phyloP scores from a whole-genome alignment of 176 grass and related monocot genomes.

The Coix lacrymajobi region DNA sequence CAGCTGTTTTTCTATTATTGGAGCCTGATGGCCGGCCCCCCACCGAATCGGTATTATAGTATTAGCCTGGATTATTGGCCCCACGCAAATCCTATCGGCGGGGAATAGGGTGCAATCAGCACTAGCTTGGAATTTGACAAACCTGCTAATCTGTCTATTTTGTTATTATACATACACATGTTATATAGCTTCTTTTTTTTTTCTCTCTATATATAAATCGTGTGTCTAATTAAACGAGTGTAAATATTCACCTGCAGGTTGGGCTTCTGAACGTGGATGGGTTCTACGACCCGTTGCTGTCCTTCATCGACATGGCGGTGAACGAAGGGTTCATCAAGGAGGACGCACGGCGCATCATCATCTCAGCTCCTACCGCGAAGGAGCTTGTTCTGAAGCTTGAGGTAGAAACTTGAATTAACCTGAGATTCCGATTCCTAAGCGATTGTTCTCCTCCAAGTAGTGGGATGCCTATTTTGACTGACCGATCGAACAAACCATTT shows the following conservation, averaged over 20 bases:
- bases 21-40: neutral
- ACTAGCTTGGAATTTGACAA: neutral
- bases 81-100: neutral
- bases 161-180: neutral
- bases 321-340: constrained; percentile 78
- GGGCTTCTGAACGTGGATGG: constrained; percentile 91
- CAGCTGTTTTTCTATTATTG: constrained; percentile 3
- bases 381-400: constrained; percentile 79
- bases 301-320: constrained; percentile 86
- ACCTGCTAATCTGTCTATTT: neutral
- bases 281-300: constrained; percentile 77
- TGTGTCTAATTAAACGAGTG: neutral
- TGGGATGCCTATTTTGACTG: neutral
- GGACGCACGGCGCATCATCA: constrained; percentile 61
- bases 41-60: constrained; percentile 4
- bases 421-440: neutral
- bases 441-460: neutral
- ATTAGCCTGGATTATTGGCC: constrained; percentile 9
- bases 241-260: constrained; percentile 44
- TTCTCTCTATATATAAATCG: no score
- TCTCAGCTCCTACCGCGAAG: constrained; percentile 68
- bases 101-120: neutral
- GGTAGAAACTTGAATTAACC: constrained; percentile 13
- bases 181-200: neutral
- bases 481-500: no score